Conservation (phyloP, 768 basidiomycete genomes). For the Coprinopsis sp. region DNA sequence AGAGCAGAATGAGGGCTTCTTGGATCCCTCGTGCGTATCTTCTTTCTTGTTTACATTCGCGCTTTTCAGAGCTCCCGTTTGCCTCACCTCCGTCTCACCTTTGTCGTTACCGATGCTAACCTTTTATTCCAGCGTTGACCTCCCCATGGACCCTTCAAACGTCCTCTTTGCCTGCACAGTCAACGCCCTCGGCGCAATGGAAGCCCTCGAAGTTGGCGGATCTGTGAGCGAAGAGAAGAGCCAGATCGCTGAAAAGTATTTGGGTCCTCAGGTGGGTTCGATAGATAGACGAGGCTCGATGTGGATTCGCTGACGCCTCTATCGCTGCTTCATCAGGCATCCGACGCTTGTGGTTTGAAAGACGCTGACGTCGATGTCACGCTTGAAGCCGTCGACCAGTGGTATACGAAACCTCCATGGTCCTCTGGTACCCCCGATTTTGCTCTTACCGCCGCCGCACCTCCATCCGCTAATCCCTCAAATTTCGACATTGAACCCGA, state of each 20-base stretch:
- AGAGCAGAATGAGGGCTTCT: constrained; percentile 90
- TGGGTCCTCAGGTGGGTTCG: constrained; percentile 65
- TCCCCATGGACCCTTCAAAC: constrained; percentile 91
- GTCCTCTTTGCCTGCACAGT: constrained; percentile 98
- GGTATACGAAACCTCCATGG: constrained; percentile 89
- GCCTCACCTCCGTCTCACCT: no score
- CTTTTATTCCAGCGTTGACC: constrained; percentile 71
- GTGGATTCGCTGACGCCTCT: not conserved
- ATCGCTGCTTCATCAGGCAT: constrained; percentile 83
- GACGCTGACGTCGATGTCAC: constrained; percentile 79
- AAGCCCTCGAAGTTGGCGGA: constrained; percentile 90
- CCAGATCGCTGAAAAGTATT: constrained; percentile 80
- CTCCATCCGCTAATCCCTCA: constrained; percentile 18
- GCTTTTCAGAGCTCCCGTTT: no score
- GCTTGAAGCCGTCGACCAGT: constrained; percentile 72
- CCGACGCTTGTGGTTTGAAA: constrained; percentile 83
- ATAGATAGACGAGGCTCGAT: not conserved
- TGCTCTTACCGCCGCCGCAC: no score
- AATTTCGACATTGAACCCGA: constrained; percentile 14
- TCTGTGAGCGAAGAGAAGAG: constrained; percentile 94
- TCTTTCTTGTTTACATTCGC: no score
- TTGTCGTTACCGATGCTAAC: not conserved
- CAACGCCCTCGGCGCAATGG: constrained; percentile 93
- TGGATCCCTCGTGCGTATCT: constrained; percentile 83
- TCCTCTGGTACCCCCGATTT: constrained; percentile 3